Evolutionary conservation across 2,329 filamentous ascomycete genomes (phyloP).

Genomic region (Alternaria longipes): DNA sequence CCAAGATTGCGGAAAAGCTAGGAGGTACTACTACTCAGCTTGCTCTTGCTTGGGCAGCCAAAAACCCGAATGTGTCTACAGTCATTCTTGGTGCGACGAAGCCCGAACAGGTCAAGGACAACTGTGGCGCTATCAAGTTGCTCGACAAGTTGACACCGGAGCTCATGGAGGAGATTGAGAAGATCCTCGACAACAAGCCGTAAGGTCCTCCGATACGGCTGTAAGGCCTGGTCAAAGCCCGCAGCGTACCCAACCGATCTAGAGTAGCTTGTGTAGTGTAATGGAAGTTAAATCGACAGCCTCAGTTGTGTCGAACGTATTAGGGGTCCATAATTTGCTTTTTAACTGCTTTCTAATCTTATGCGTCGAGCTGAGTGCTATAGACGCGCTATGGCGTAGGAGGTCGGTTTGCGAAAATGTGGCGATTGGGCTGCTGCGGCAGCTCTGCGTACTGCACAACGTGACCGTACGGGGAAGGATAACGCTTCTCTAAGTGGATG

Average conservation of each 20-base stretch:
- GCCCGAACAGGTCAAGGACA: constrained; percentile 60
- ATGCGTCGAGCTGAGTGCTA: neutral
- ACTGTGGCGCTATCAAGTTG: constrained; percentile 58
- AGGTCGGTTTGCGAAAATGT: neutral
- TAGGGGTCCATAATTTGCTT: neutral
- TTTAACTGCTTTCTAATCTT: neutral
- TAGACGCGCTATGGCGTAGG: constrained; percentile 7
- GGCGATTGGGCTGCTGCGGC: constrained; percentile 10
- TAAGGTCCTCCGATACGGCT: constrained; percentile 22
- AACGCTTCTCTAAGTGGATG: neutral
- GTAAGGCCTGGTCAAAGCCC: neutral
- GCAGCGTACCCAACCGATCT: neutral
- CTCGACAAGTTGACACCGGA: constrained; percentile 52
- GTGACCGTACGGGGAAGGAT: constrained; percentile 1
- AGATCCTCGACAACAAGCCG: constrained; percentile 52
- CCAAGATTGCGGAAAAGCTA: constrained; percentile 60
- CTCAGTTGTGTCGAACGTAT: neutral
- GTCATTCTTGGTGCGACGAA: constrained; percentile 66
- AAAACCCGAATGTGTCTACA: constrained; percentile 66
- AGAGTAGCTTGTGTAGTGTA: neutral
- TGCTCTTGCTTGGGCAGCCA: constrained; percentile 67
- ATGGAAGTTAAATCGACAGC: neutral
- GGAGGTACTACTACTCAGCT: constrained; percentile 61
- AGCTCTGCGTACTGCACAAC: neutral
- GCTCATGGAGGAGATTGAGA: constrained; percentile 53